Base-by-base conservation (phyloP, 169 alveolate species). In the Eimeria zaria region DNA sequence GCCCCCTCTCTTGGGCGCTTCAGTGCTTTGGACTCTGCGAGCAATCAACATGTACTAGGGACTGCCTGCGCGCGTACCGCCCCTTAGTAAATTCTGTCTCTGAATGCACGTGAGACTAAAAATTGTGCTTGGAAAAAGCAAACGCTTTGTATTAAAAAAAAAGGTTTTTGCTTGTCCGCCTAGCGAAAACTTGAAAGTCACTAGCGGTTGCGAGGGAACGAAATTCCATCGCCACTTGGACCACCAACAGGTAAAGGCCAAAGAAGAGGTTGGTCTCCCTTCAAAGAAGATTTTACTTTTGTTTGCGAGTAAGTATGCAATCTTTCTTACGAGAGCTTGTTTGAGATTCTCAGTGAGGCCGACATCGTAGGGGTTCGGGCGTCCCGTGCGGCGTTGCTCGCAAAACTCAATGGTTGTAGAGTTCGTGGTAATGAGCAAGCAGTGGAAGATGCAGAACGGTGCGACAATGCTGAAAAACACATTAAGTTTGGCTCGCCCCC, bases 221-320 rank as follows among this genome's bases (percentile, higher is more conserved):
- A 90, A 11, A 97, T 89, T 8, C 98, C 98, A 51, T 96, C 97
- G 27, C 97, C 95, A 20, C 93, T 85, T 16, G 98, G 98, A 11
- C 96, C 95, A 16, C 97, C 98, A 69, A 96, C 96, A 14, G 98
- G 98, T 6, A 96, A 14, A 5, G 95, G 96, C 98, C 98, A 97
- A 36, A 96, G 58, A 7, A 96, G 85, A 8, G 97, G 97, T 80
- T 97, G 97, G 33, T 76, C 93, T 36, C 98, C 98, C 97, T 94
- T 18, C 9, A 51, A 48, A 22, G 18, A 18, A 78, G 30, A 30
- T 9, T 30, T 0, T 33, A 53, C 44, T 48, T 20, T 33, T 4
- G 33, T 71, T 51, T 20, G 12, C 58, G 33, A 41, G 58, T 11
- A 69, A 46, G 36, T 46, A 4, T 8, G 39, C 41, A 88, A 51